Base-by-base conservation (phyloP, 495 filamentous ascomycete genomes). In the Parachaetomium inaequale region DNA sequence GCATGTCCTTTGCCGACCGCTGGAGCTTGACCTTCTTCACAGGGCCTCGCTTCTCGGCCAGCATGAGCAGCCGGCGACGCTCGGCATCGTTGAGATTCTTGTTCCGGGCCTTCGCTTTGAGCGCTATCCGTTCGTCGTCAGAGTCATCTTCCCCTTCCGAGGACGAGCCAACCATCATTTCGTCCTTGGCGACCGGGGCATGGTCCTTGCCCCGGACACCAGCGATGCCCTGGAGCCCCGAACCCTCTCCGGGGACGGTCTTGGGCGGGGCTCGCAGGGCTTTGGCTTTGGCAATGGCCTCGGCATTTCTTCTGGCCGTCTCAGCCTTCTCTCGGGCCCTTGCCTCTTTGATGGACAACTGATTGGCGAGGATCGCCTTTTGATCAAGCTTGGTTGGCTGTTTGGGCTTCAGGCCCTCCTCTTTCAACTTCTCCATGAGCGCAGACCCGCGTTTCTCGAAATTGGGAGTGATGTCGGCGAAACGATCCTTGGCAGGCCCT, bases 161-260 rank as follows among this genome's bases (percentile, higher is more conserved):
- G 36, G 88, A 88, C n/a, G 87, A 88, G 54, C 90, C 89, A 26
- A 96, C 88, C 91, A 96, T 96, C 75, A 96, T 91, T 63, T 90
- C 90, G 58, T 89, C 87, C 50, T 85, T 87, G 55, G 86, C 79
- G 4, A 81, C 65, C 10, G 72, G 72, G 4, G 70, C 63, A 53
- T 72, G 89, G 55, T 94, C 92, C 74, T 93, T 95, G 64, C 90
- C 91, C 62, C 83, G 82, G 25, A 92, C 80, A 25, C 91, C 91
- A 2, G 75, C 73, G 64, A 94, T 83, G 49, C 87, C 88, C 60
- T 82, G 81, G 21, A 93, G 74, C 15, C 88, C 91, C 51, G 90
- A 93, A 2, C 92, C 91, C 72, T 90, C 89, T 55, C 89, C 87
- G 0, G 80, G 77, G 31, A 84, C 83, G 36, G 81, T 81, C 63